phyloP scores from a whole-genome alignment of 208 protist species.

The Trypanosoma congolense region DNA sequence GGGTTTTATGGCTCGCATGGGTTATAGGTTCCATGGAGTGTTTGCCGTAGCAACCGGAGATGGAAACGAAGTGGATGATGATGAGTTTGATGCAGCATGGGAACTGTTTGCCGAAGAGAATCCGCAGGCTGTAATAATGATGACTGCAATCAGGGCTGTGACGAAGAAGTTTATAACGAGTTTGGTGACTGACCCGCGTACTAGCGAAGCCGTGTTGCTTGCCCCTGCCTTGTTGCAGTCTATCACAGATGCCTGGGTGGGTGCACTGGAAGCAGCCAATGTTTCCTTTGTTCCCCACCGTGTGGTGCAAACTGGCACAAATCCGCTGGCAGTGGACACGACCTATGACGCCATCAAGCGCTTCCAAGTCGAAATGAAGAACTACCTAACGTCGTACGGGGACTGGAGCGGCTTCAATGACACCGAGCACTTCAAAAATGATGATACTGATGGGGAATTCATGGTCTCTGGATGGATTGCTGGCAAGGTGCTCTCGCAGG shows the following conservation, averaged over 20 bases:
- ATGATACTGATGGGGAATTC: constrained; percentile 22
- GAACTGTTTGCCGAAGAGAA: background rate
- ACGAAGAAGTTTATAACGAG: constrained; percentile 1
- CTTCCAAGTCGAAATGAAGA: constrained; percentile 18
- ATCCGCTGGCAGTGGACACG: constrained; percentile 19
- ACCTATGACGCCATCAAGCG: constrained; percentile 34
- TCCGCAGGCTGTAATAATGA: background rate
- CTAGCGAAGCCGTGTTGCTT: background rate
- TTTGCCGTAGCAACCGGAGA: background rate
- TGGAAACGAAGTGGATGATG: background rate
- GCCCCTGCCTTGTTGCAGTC: background rate
- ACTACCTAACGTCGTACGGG: background rate
- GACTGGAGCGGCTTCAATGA: background rate
- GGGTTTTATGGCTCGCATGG: background rate
- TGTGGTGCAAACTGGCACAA: constrained; percentile 5
- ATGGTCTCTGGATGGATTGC: constrained; percentile 43
- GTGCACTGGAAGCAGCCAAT: background rate
- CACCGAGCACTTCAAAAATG: constrained; percentile 11
- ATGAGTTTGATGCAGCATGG: background rate
- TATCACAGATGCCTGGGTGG: background rate
- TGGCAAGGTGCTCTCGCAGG: constrained; percentile 21
- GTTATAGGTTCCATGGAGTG: background rate
- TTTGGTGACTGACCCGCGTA: background rate
- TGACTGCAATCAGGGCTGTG: background rate
- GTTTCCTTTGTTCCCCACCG: constrained; percentile 2